Evolutionary conservation across 106 monocot species (phyloP).

Genomic region (Dioscorea alata): DNA sequence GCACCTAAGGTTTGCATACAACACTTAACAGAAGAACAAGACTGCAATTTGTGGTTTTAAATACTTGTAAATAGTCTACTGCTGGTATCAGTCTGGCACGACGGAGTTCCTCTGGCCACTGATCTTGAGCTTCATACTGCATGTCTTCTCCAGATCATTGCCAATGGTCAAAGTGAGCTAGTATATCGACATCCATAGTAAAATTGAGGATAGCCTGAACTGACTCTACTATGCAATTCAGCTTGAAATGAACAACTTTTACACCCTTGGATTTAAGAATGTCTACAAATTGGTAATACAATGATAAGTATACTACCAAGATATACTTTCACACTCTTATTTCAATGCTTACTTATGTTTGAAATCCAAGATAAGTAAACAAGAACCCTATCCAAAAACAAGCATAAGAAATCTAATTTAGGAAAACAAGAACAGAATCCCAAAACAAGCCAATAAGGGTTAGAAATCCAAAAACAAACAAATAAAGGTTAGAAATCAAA

Average conservation of each 20-base stretch:
- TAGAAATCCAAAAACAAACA: too few relatives aligned
- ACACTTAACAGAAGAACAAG: too few relatives aligned
- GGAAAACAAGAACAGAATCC: too few relatives aligned
- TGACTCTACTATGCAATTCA: slow-evolving; percentile 62
- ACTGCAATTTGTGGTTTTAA: too few relatives aligned
- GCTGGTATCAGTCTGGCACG: slow-evolving; percentile 83
- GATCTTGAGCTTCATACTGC: slow-evolving; percentile 88
- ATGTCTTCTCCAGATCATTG: slow-evolving; percentile 55
- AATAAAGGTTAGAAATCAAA: too few relatives aligned
- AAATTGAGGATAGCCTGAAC: slow-evolving; percentile 81
- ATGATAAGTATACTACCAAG: neutral
- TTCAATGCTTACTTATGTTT: too few relatives aligned
- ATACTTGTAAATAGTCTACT: slow-evolving; percentile 90
- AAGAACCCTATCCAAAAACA: too few relatives aligned
- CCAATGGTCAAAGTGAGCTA: slow-evolving; percentile 87
- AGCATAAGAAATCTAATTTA: too few relatives aligned
- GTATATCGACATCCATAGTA: slow-evolving; percentile 96
- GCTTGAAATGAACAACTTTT: slow-evolving; percentile 70
- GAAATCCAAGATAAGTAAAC: too few relatives aligned
- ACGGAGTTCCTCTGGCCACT: slow-evolving; percentile 91
- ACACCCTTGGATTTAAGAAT: slow-evolving; percentile 74
- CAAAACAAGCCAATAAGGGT: too few relatives aligned
- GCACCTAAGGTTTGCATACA: too few relatives aligned
- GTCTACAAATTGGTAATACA: slow-evolving; percentile 43
- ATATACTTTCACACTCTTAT: too few relatives aligned